Percentiles rank a stretch among this genome's conserved stretches.
Evolutionary conservation across 306 rosid species (phyloP).

Genomic region (Cicer chorassanicum): DNA sequence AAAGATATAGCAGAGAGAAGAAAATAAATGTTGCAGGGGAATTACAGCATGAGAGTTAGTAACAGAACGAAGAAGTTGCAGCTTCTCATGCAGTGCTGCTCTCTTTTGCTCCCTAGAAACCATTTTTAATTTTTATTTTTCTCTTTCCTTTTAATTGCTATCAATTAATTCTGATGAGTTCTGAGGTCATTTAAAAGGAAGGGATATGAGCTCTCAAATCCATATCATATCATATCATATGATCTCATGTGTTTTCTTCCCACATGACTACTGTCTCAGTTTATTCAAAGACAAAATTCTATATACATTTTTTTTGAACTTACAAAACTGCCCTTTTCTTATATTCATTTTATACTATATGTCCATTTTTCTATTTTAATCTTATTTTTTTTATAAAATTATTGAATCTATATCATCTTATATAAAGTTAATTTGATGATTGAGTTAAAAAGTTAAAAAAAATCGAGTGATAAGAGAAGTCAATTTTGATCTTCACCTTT

Average conservation of each 20-base stretch:
- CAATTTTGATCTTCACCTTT: too few relatives aligned
- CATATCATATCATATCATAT: conserved; percentile 62
- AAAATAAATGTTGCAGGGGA: conserved; percentile 36
- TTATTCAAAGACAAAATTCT: conserved; percentile 50
- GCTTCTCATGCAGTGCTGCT: conserved; percentile 88
- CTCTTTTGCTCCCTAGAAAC: conserved; percentile 91
- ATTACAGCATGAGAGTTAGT: conserved; percentile 97
- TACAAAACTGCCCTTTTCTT: conserved; percentile 64
- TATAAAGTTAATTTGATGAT: too few relatives aligned
- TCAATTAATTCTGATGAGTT: conserved; percentile 50
- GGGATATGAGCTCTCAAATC: conserved; percentile 67
- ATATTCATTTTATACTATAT: neutral
- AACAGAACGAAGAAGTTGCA: conserved; percentile 94
- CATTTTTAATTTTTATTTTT: conserved; percentile 47
- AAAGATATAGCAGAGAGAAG: conserved; percentile 35
- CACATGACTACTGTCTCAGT: conserved; percentile 68
- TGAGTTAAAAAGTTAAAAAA: too few relatives aligned
- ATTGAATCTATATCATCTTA: too few relatives aligned
- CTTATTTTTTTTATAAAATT: too few relatives aligned
- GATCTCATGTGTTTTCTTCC: conserved; percentile 72
- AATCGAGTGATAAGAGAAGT: too few relatives aligned
- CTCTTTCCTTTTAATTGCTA: conserved; percentile 31
- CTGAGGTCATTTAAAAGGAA: conserved; percentile 60
- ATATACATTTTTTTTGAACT: conserved; percentile 36
- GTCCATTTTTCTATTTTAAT: neutral